These are phyloP conservation scores for Blepharisma japonicum DNA, from an alignment of 73 alveolate genomes.

Conservation along the genomic window DNA sequence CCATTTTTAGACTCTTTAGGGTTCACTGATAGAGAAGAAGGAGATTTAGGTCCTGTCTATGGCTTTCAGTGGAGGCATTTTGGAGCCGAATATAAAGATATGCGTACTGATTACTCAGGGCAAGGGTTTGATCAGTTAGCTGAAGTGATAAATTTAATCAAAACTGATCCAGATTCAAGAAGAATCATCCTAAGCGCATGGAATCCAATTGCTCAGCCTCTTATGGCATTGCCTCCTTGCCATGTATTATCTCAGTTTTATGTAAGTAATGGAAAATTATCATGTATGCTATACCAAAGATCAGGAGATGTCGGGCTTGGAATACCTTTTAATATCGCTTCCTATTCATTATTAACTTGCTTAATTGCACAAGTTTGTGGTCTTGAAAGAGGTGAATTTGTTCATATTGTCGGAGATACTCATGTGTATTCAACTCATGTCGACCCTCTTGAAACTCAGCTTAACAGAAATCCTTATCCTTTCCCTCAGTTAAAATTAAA, in stretches of 20 bases:
- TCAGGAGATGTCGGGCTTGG: constrained; percentile 91
- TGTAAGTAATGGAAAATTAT: constrained; percentile 71
- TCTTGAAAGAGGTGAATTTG: constrained; percentile 72
- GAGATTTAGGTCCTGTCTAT: constrained; percentile 93
- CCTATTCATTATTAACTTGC: constrained; percentile 87
- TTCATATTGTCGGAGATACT: constrained; percentile 90
- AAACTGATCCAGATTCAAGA: constrained; percentile 79
- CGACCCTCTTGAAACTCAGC: constrained; percentile 71
- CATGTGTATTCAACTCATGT: constrained; percentile 94
- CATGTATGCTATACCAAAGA: constrained; percentile 62
- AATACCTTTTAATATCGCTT: constrained; percentile 94
- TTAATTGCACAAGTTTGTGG: constrained; percentile 87
- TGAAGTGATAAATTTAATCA: constrained; percentile 69
- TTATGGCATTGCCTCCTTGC: constrained; percentile 98
- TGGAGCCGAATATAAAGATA: constrained; percentile 86
- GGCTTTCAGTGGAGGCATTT: constrained; percentile 98
- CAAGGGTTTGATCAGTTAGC: constrained; percentile 89
- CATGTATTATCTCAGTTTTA: constrained; percentile 91
- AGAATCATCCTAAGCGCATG: constrained; percentile 92
- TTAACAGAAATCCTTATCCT: constrained; percentile 88
- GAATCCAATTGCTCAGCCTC: constrained; percentile 84
- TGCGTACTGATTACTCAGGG: constrained; percentile 79
- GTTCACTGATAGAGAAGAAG: constrained; percentile 77
- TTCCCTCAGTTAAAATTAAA: constrained; percentile 82
- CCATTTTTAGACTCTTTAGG: constrained; percentile 86